Evolutionary conservation across 768 basidiomycete genomes (phyloP).

Genomic region (Boletus vermiculosoides): DNA sequence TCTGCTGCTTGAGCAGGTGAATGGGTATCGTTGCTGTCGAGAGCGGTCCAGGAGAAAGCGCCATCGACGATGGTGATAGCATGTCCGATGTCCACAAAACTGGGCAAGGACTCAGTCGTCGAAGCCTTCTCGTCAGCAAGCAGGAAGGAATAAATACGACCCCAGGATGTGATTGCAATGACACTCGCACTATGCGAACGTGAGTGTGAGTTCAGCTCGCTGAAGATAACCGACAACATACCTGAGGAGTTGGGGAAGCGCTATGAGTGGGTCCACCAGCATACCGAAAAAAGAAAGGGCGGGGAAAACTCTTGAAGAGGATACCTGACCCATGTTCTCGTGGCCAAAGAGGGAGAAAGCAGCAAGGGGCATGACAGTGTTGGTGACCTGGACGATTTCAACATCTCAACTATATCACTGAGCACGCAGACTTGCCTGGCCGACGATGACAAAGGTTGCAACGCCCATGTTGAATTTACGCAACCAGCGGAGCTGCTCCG

Average conservation of each 20-base stretch:
- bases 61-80: slow-evolving; percentile 23
- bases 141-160: slow-evolving; percentile 28
- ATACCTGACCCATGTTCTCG: slow-evolving; percentile 24
- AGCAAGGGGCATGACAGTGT: slow-evolving; percentile 33
- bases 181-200: slow-evolving; percentile 20
- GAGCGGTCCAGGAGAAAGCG: slow-evolving; percentile 26
- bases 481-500: slow-evolving; percentile 26
- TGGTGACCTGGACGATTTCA: slow-evolving; percentile 20
- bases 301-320: slow-evolving; percentile 26
- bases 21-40: slow-evolving; percentile 1
- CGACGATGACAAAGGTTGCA: slow-evolving; percentile 26
- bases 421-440: slow-evolving; percentile 14
- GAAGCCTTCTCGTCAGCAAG: slow-evolving; percentile 26
- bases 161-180: slow-evolving; percentile 28
- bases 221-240: neutral
- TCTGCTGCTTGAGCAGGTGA: neutral
- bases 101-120: neutral
- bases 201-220: neutral
- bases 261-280: slow-evolving; percentile 31
- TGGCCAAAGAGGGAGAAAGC: slow-evolving; percentile 31
- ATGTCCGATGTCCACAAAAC: slow-evolving; percentile 11
- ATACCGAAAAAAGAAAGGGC: slow-evolving; percentile 33
- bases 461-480: slow-evolving; percentile 25
- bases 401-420: neutral
- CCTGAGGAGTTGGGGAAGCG: slow-evolving; percentile 32